These are phyloP conservation scores for Eleusine indica DNA, from an alignment of 176 grass and related monocot species.

Conservation along the genomic window DNA sequence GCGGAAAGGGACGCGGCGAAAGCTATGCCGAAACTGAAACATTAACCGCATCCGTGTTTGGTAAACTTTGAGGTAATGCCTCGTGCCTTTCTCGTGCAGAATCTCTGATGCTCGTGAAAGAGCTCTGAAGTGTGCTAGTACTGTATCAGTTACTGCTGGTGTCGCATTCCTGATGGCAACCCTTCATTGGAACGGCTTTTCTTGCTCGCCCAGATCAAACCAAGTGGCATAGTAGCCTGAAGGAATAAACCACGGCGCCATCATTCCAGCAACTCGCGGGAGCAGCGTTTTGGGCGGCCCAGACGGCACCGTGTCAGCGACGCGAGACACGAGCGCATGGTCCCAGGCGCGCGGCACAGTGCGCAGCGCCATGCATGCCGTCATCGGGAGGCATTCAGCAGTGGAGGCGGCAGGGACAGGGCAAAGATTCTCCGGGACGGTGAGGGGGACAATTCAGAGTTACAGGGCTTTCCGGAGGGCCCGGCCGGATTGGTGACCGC, in stretches of 20 bases:
- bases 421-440: slow-evolving; percentile 39
- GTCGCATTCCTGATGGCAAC: slow-evolving; percentile 9
- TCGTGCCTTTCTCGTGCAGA: neutral
- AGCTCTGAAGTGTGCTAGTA: neutral
- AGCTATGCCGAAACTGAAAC: slow-evolving; percentile 24
- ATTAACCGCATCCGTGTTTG: neutral
- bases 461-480: slow-evolving; percentile 19
- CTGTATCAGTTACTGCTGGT: neutral
- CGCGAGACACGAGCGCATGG: slow-evolving; percentile 26
- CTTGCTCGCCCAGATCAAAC: neutral
- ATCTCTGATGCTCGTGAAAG: neutral
- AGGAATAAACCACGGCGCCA: neutral
- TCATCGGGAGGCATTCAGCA: neutral
- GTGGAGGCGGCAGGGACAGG: neutral
- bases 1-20: slow-evolving; percentile 38
- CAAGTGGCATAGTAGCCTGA: neutral
- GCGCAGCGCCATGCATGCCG: slow-evolving; percentile 38
- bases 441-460: slow-evolving; percentile 41
- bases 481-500: slow-evolving; percentile 23
- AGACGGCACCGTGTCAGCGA: neutral
- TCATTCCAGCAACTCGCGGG: neutral
- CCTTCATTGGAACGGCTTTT: neutral
- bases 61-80: neutral
- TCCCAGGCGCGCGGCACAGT: slow-evolving; percentile 28
- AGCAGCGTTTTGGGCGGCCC: neutral